These are phyloP conservation scores for Suillus luteus DNA, from an alignment of 768 basidiomycete species.

Conservation along the genomic window DNA sequence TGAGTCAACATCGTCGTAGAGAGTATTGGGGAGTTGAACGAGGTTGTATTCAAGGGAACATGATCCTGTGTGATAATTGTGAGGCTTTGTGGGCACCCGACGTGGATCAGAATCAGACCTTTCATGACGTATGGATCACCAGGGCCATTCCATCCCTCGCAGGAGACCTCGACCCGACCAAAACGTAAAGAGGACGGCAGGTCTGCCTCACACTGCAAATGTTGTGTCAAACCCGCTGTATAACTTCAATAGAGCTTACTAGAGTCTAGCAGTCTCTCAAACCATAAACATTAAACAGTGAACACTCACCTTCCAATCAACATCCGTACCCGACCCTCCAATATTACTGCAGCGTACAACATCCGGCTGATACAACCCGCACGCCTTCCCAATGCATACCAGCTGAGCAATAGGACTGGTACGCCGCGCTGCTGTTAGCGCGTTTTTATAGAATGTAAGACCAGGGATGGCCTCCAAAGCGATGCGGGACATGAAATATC, in stretches of 20 bases:
- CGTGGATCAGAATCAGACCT: conserved; percentile 47
- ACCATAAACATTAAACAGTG: background rate
- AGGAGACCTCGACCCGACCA: conserved; percentile 82
- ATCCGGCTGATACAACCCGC: conserved; percentile 76
- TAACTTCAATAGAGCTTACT: conserved; percentile 7
- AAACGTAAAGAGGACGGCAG: conserved; percentile 81
- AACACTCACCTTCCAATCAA: conserved; percentile 84
- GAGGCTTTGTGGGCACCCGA: background rate
- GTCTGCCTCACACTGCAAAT: conserved; percentile 82
- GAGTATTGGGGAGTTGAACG: conserved; percentile 57
- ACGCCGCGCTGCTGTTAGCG: conserved; percentile 65
- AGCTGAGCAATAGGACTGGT: conserved; percentile 75
- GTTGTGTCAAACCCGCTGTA: conserved; percentile 12
- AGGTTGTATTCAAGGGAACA: conserved; percentile 87
- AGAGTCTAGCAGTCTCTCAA: background rate
- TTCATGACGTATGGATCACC: conserved; percentile 86
- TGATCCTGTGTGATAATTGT: conserved; percentile 54
- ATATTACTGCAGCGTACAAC: conserved; percentile 83
- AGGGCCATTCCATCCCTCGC: conserved; percentile 86
- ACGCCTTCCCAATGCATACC: conserved; percentile 77
- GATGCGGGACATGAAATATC: conserved; percentile 59
- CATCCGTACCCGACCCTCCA: conserved; percentile 74
- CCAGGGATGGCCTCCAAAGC: conserved; percentile 72
- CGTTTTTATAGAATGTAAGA: conserved; percentile 76
- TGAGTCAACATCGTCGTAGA: conserved; percentile 23